Conservation (phyloP, 1,284 basidiomycete species). For the Papiliotrema laurentii region DNA sequence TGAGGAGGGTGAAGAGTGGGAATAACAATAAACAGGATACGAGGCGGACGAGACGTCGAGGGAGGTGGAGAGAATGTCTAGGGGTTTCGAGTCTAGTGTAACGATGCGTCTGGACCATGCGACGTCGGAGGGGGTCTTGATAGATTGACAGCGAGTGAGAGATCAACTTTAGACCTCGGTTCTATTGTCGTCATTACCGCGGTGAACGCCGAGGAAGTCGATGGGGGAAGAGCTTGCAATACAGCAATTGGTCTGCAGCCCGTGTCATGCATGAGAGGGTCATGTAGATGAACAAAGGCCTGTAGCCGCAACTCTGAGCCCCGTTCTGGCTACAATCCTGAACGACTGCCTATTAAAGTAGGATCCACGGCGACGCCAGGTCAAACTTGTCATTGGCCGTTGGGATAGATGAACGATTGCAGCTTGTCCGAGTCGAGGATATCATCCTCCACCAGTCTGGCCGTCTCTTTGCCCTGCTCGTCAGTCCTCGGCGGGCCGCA, state of each 20-base stretch:
- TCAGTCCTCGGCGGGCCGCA: not conserved
- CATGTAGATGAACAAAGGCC: too few species aligned
- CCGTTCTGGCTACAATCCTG: too few species aligned
- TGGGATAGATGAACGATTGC: constrained; percentile 20
- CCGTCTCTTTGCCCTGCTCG: constrained; percentile 55
- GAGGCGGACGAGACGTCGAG: not conserved
- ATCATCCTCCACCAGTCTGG: constrained; percentile 59
- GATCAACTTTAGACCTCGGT: too few species aligned
- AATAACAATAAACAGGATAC: not conserved
- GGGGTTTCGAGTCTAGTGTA: not conserved
- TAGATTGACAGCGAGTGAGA: not conserved
- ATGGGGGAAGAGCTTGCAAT: too few species aligned
- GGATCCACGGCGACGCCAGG: too few species aligned
- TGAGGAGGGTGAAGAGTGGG: not conserved
- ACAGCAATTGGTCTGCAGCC: too few species aligned
- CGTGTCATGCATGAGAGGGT: too few species aligned
- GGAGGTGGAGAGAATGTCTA: not conserved
- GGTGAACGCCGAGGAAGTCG: too few species aligned
- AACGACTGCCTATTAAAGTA: too few species aligned
- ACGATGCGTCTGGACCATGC: not conserved
- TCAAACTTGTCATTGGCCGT: not conserved
- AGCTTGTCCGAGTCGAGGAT: constrained; percentile 45
- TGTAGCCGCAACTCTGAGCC: too few species aligned
- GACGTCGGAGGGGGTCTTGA: not conserved
- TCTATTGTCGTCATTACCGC: too few species aligned